These are phyloP conservation scores for Barnettozyma siamensis DNA, from an alignment of 805 yeast genomes.

Conservation along the genomic window DNA sequence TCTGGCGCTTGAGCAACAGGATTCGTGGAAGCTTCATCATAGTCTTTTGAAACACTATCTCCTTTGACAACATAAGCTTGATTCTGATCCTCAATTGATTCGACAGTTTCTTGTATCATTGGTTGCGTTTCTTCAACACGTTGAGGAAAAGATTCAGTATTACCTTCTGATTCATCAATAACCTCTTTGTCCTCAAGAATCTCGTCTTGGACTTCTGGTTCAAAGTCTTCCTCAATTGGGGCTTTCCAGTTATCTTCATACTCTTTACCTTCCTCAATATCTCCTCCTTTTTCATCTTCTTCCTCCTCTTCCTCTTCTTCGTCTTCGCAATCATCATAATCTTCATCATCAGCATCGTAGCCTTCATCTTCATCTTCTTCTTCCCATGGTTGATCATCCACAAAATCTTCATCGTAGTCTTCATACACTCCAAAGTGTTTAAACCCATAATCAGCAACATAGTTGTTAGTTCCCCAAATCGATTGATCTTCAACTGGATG, in stretches of 20 bases:
- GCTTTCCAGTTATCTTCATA: constrained; percentile 22
- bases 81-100: no score
- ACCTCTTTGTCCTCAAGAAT: constrained; percentile 28
- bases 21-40: neutral
- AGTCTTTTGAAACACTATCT: constrained; percentile 5
- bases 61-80: no score
- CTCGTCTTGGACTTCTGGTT: constrained; percentile 20
- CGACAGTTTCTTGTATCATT: no score
- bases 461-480: neutral
- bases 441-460: constrained; percentile 2
- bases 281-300: constrained; percentile 11
- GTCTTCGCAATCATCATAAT: constrained; percentile 12
- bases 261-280: constrained; percentile 23
- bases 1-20: neutral
- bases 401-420: constrained; percentile 4
- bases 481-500: constrained; percentile 2
- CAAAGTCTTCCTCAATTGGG: constrained; percentile 11
- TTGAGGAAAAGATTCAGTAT: no score
- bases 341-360: constrained; percentile 8
- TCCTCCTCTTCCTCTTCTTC: constrained; percentile 11
- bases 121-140: no score
- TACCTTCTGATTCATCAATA: constrained; percentile 10
- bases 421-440: constrained; percentile 7
- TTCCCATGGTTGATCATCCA: constrained; percentile 5
- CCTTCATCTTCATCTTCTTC: constrained; percentile 10